These are phyloP conservation scores for Apophysomyces trapeziformis DNA, from an alignment of 371 early-diverging fungal genomes.

Conservation along the genomic window DNA sequence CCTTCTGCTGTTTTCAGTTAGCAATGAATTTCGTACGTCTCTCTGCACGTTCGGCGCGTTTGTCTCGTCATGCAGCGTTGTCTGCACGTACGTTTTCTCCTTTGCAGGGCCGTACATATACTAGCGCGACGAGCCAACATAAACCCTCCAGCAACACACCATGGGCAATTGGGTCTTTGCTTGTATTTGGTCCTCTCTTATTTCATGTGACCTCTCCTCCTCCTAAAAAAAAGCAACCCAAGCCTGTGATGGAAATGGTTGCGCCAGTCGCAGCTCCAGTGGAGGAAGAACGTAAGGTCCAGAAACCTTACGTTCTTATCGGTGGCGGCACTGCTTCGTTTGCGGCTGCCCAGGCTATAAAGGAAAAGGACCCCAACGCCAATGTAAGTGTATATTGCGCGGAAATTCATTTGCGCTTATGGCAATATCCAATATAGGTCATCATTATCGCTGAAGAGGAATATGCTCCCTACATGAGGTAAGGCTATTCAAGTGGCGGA, in stretches of 20 bases:
- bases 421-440: conserved; percentile 33
- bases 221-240: conserved; percentile 43
- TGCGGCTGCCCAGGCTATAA: conserved; percentile 72
- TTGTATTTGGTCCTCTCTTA: conserved; percentile 63
- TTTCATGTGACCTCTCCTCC: conserved; percentile 66
- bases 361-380: conserved; percentile 68
- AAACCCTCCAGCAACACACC: conserved; percentile 42
- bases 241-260: conserved; percentile 3
- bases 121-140: not conserved
- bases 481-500: conserved; percentile 21
- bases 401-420: not conserved
- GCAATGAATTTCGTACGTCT: conserved; percentile 25
- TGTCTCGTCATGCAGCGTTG: conserved; percentile 10
- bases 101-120: conserved; percentile 5
- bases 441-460: conserved; percentile 72
- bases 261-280: conserved; percentile 19
- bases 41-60: conserved; percentile 24
- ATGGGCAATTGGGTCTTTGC: conserved; percentile 64
- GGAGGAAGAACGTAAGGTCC: conserved; percentile 25
- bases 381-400: conserved; percentile 44
- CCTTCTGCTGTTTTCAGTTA: not conserved
- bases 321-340: conserved; percentile 75
- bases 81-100: not conserved
- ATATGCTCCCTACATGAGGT: conserved; percentile 71
- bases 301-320: conserved; percentile 58